Evolutionary conservation across 257 asterid species (phyloP), one percentile per base, ranked within the genome.

Genomic region (Ballota nigra): DNA sequence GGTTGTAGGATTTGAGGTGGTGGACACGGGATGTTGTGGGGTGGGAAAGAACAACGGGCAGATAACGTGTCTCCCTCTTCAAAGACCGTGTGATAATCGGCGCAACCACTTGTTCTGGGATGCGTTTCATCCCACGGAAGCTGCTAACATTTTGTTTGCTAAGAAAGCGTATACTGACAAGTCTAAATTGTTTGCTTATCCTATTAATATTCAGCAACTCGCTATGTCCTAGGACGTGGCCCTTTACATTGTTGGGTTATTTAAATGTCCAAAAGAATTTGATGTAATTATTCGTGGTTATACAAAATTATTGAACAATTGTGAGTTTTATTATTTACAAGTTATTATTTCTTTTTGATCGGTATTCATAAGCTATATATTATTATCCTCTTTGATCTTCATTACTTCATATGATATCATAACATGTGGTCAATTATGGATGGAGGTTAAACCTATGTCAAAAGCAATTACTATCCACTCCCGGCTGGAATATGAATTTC

Each of bases 21-120:
- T 85, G 69, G 96, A 92, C 75, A 76, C 74, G 76, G 98, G 98
- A 4, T 89, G 96, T 23, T 92, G 98, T 62, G 96, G 98, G 19
- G 98, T 92, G 69, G 96, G 98, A 36, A 88, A 69, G 72, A 88
- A 89, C 89, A 89, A 92, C 66, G 96, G 98, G 43, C 96, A 88
- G 80, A 85, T 89, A 78, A 92, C 98, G 33, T 92, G 98, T 69
- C 91, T 92, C 28, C 98, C 97, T 16, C 81, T 92, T 29, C 92
- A 86, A 69, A 83, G 63, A 20, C 92, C 98, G 15, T 92, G 96
- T 13, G 81, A 75, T 23, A 82, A 89, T 56, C 80, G 98, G 4
- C 68, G 26, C 29, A 86, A 79, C 33, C 88, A 88, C 84, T 6
- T 92, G 28, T 92, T 89, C 63, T 92, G 96, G 96, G 98, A 92